These are phyloP conservation scores for Auricularia sp. DNA, from an alignment of 768 basidiomycete species.

Conservation along the genomic window DNA sequence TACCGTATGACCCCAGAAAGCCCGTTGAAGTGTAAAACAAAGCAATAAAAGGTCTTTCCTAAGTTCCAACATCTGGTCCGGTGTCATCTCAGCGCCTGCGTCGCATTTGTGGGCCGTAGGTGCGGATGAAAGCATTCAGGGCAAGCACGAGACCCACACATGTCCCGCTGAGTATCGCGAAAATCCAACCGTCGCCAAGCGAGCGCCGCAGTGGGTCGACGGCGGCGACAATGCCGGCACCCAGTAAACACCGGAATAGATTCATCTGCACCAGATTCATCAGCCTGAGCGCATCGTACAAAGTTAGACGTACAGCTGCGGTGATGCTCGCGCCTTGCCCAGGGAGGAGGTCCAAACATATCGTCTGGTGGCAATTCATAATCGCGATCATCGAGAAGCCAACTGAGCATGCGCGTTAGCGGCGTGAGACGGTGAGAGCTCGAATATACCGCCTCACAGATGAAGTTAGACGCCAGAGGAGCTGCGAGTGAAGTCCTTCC, in stretches of 20 bases:
- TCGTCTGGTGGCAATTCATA: slow-evolving; percentile 9
- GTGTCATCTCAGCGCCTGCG: too few relatives aligned
- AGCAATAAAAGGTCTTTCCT: too few relatives aligned
- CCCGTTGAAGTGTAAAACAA: too few relatives aligned
- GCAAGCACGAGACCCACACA: too few relatives aligned
- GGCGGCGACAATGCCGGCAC: slow-evolving; percentile 6
- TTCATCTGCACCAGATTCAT: slow-evolving; percentile 9
- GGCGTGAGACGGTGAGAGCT: too few relatives aligned
- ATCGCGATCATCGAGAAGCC: slow-evolving; percentile 10
- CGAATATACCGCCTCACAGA: background rate
- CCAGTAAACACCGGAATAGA: slow-evolving; percentile 12
- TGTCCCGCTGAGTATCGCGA: background rate
- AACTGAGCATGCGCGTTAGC: background rate
- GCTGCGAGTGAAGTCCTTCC: slow-evolving; percentile 12
- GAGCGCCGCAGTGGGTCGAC: background rate
- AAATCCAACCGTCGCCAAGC: background rate
- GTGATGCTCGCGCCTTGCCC: slow-evolving; percentile 21
- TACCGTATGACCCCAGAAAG: too few relatives aligned
- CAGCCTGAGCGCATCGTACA: background rate
- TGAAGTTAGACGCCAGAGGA: slow-evolving; percentile 18
- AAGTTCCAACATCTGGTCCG: too few relatives aligned
- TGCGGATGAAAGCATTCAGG: too few relatives aligned
- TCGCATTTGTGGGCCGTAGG: too few relatives aligned
- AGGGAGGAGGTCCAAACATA: slow-evolving; percentile 23
- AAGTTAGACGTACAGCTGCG: slow-evolving; percentile 5